Conservation (phyloP, 768 basidiomycete species). For the Lactarius vividus region DNA sequence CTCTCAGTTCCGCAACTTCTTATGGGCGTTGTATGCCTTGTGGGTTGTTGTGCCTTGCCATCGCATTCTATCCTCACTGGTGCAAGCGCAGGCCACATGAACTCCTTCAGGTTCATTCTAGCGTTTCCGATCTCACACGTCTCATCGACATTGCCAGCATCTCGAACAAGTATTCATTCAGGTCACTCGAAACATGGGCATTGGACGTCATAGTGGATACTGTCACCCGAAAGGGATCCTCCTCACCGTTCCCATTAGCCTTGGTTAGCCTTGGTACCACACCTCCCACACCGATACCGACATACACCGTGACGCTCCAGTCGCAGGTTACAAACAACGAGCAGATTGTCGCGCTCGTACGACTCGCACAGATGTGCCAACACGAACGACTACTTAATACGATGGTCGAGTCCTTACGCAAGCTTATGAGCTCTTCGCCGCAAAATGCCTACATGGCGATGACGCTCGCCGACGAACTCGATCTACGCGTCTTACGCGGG, state of each 20-base stretch:
- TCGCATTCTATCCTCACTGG: background rate
- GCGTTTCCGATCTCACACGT: constrained; percentile 49
- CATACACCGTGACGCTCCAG: constrained; percentile 3
- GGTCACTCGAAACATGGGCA: constrained; percentile 70
- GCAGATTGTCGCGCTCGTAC: constrained; percentile 41
- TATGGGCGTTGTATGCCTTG: constrained; percentile 78
- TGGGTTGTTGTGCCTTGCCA: constrained; percentile 36
- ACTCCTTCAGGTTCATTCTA: constrained; percentile 46
- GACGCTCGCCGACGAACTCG: constrained; percentile 68
- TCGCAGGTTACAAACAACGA: constrained; percentile 26
- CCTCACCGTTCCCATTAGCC: constrained; percentile 42
- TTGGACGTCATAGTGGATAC: constrained; percentile 70
- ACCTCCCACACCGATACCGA: constrained; percentile 33
- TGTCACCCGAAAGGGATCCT: constrained; percentile 55
- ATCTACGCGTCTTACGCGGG: constrained; percentile 57
- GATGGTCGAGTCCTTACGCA: constrained; percentile 55
- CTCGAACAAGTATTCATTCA: constrained; percentile 74
- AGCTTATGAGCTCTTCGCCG: constrained; percentile 59
- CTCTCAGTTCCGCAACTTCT: constrained; percentile 66
- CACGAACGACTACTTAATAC: constrained; percentile 59
- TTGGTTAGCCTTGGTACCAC: constrained; percentile 30
- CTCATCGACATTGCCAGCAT: constrained; percentile 64
- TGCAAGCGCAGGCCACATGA: constrained; percentile 54
- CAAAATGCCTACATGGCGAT: constrained; percentile 72
- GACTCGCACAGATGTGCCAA: constrained; percentile 64